Percentiles rank a stretch among this genome's conserved stretches.
Evolutionary conservation across 2,329 filamentous ascomycete genomes (phyloP).

Genomic region (Tolypocladium ovalisporum): DNA sequence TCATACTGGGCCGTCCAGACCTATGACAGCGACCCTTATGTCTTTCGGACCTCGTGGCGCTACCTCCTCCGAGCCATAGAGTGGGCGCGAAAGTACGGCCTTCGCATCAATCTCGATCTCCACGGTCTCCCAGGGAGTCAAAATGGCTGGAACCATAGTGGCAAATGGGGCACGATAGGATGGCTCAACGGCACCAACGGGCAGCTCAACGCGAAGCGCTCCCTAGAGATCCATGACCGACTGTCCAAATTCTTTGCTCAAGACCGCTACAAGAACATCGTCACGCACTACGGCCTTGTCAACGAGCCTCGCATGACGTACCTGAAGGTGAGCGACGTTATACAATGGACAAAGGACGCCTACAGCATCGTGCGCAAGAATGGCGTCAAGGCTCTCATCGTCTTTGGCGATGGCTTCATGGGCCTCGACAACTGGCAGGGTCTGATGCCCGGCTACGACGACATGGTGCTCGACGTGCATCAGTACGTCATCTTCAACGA

Average conservation of each 20-base stretch:
- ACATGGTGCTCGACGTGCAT: constrained; percentile 87
- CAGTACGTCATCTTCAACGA: constrained; percentile 98
- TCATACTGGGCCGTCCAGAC: constrained; percentile 89
- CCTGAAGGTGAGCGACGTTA: constrained; percentile 54
- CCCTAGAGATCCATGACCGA: constrained; percentile 76
- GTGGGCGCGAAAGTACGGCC: constrained; percentile 82
- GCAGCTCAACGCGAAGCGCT: constrained; percentile 63
- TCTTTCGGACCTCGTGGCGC: constrained; percentile 79
- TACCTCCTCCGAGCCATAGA: constrained; percentile 90
- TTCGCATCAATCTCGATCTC: constrained; percentile 86
- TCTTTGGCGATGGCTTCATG: constrained; percentile 93
- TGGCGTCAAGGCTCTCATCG: constrained; percentile 59
- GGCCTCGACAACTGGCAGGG: constrained; percentile 87
- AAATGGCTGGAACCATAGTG: constrained; percentile 97
- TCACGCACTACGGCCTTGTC: constrained; percentile 85
- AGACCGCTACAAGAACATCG: constrained; percentile 80
- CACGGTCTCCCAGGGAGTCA: constrained; percentile 89
- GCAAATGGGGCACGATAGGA: constrained; percentile 64
- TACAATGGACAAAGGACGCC: constrained; percentile 69
- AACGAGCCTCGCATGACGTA: constrained; percentile 89
- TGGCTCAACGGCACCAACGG: constrained; percentile 93
- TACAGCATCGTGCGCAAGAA: constrained; percentile 65
- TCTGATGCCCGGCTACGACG: constrained; percentile 57
- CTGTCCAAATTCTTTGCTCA: constrained; percentile 90
- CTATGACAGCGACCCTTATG: constrained; percentile 79